Conservation (phyloP, 805 yeast genomes). For the Schwanniomyces vanrijiae region DNA sequence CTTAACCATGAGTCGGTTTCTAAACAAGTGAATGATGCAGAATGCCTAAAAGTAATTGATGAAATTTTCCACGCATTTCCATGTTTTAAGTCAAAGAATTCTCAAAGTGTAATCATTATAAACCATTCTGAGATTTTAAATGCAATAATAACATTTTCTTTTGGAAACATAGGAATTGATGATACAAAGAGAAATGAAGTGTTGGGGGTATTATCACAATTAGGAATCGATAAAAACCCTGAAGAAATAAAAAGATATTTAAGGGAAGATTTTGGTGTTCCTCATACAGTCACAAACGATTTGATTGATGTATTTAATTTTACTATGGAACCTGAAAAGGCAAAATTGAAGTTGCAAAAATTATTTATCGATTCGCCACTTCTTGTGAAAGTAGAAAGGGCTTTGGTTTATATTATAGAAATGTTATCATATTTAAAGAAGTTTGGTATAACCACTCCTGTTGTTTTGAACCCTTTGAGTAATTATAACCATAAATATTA, state of each 20-base stretch:
- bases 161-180: constrained; percentile 75
- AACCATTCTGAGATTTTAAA: constrained; percentile 83
- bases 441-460: constrained; percentile 57
- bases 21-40: constrained; percentile 75
- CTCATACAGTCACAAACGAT: constrained; percentile 81
- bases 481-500: constrained; percentile 83
- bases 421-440: constrained; percentile 55
- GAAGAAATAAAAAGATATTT: constrained; percentile 51
- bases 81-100: constrained; percentile 50
- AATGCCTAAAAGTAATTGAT: constrained; percentile 77
- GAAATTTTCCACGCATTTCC: constrained; percentile 70
- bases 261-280: constrained; percentile 62
- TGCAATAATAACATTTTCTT: constrained; percentile 62
- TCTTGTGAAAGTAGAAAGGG: constrained; percentile 58
- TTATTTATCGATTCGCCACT: constrained; percentile 75
- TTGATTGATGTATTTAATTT: constrained; percentile 75
- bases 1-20: constrained; percentile 46
- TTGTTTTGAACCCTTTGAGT: constrained; percentile 77
- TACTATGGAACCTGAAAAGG: constrained; percentile 62
- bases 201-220: constrained; percentile 69
- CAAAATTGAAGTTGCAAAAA: constrained; percentile 61
- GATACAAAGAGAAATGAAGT: constrained; percentile 60
- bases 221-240: constrained; percentile 66
- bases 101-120: constrained; percentile 58
- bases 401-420: constrained; percentile 58